Evolutionary conservation across 2,329 filamentous ascomycete species (phyloP).

Genomic region (Fusarium pseudograminearum): DNA sequence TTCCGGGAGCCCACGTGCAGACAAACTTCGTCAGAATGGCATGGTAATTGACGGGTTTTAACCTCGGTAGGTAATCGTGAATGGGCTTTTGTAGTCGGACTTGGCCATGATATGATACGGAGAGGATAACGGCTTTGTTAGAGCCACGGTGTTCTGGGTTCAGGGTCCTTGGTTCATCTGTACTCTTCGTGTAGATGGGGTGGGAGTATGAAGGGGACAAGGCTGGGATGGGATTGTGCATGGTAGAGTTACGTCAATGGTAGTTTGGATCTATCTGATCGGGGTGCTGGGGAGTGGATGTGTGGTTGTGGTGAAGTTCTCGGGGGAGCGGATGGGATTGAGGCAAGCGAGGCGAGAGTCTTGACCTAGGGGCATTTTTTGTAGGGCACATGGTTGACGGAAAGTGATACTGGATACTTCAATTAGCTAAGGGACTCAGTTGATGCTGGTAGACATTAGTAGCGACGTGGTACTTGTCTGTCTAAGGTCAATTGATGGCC

Average conservation of each 20-base stretch:
- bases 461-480: neutral
- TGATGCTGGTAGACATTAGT: neutral
- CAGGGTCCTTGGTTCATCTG: neutral
- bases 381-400: no score
- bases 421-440: neutral
- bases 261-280: neutral
- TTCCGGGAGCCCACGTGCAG: conserved; percentile 3
- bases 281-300: neutral
- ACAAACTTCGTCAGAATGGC: neutral
- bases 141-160: neutral
- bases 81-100: neutral
- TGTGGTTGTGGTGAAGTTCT: neutral
- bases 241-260: neutral
- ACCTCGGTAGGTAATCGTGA: neutral
- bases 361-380: neutral
- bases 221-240: neutral
- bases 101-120: neutral
- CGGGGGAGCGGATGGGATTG: neutral
- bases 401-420: neutral
- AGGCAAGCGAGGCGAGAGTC: neutral
- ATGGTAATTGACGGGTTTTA: neutral
- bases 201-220: neutral
- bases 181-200: neutral
- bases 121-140: neutral
- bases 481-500: neutral